Conservation (phyloP, 2,329 filamentous ascomycete species). For the Pseudopyricularia cyperi region DNA sequence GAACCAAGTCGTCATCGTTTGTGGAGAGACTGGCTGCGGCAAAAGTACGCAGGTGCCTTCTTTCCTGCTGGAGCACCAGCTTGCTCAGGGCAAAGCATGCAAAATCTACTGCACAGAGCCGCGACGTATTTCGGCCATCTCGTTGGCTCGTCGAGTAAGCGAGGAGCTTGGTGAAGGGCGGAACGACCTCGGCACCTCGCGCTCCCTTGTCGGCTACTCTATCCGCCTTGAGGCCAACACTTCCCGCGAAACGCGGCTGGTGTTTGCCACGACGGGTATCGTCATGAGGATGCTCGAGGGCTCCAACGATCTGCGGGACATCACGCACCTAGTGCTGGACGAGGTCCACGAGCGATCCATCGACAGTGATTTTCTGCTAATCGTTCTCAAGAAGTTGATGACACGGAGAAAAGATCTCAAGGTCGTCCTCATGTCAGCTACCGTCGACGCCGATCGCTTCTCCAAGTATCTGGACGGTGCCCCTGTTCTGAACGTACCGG, state of each 20-base stretch:
- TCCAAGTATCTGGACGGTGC: slow-evolving; percentile 78
- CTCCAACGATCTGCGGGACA: slow-evolving; percentile 71
- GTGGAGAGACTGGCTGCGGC: slow-evolving; percentile 86
- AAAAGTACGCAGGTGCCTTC: slow-evolving; percentile 97
- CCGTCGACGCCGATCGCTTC: slow-evolving; percentile 83
- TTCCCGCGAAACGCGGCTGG: slow-evolving; percentile 65
- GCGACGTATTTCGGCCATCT: slow-evolving; percentile 89
- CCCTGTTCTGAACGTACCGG: slow-evolving; percentile 80
- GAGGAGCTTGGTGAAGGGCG: slow-evolving; percentile 84
- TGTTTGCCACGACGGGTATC: slow-evolving; percentile 84
- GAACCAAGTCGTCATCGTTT: slow-evolving; percentile 83
- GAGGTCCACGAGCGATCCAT: slow-evolving; percentile 96
- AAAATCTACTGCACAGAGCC: slow-evolving; percentile 96
- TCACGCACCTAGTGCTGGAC: slow-evolving; percentile 91
- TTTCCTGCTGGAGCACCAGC: slow-evolving; percentile 81
- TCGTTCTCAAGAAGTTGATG: slow-evolving; percentile 78
- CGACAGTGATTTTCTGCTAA: slow-evolving; percentile 90
- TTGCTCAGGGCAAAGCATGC: slow-evolving; percentile 66
- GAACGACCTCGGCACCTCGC: slow-evolving; percentile 65
- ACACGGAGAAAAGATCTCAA: slow-evolving; percentile 68
- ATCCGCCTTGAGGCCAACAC: slow-evolving; percentile 87
- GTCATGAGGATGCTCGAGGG: slow-evolving; percentile 97
- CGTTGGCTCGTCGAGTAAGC: slow-evolving; percentile 81
- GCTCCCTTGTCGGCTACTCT: slow-evolving; percentile 86
- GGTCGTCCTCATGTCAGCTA: slow-evolving; percentile 94